A percentile compares a stretch with the other conserved stretches of the same genome.
These are phyloP conservation scores for Geosiphon pyriformis DNA, from an alignment of 192 early-diverging fungal genomes.

Conservation along the genomic window DNA sequence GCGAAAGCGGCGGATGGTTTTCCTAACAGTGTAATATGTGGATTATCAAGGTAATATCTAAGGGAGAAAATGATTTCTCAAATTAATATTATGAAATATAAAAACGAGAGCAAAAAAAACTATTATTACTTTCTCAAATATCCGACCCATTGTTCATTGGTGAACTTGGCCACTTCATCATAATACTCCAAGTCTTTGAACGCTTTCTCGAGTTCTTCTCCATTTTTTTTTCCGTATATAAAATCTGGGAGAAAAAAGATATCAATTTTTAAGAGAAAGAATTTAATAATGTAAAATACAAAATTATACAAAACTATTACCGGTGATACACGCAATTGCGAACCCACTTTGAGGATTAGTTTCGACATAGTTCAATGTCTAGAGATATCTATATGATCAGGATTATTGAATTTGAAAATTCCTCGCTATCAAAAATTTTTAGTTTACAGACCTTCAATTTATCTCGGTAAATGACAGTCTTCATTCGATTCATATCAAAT, in stretches of 20 bases:
- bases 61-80: neutral
- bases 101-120: neutral
- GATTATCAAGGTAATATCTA: conserved; percentile 44
- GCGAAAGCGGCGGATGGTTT: conserved; percentile 53
- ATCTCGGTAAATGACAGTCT: conserved; percentile 44
- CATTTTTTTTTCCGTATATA: conserved; percentile 47
- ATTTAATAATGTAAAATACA: conserved; percentile 21
- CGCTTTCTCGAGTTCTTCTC: conserved; percentile 41
- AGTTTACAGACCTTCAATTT: conserved; percentile 40
- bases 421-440: conserved; percentile 29
- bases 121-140: conserved; percentile 39
- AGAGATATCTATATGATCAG: neutral
- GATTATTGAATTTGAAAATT: conserved; percentile 24
- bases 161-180: conserved; percentile 36
- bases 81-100: neutral
- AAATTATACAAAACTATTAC: conserved; percentile 23
- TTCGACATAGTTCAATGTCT: conserved; percentile 37
- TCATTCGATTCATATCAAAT: conserved; percentile 55
- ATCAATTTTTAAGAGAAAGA: neutral
- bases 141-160: conserved; percentile 41
- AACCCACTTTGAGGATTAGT: conserved; percentile 32
- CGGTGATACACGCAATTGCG: conserved; percentile 27
- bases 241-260: conserved; percentile 32
- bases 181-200: conserved; percentile 41
- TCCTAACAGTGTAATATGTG: conserved; percentile 42